A percentile compares a stretch with the other conserved stretches of the same genome.
Evolutionary conservation across 139 green algal genomes (phyloP).

Genomic region (Mesotaenium endlicherianum): DNA sequence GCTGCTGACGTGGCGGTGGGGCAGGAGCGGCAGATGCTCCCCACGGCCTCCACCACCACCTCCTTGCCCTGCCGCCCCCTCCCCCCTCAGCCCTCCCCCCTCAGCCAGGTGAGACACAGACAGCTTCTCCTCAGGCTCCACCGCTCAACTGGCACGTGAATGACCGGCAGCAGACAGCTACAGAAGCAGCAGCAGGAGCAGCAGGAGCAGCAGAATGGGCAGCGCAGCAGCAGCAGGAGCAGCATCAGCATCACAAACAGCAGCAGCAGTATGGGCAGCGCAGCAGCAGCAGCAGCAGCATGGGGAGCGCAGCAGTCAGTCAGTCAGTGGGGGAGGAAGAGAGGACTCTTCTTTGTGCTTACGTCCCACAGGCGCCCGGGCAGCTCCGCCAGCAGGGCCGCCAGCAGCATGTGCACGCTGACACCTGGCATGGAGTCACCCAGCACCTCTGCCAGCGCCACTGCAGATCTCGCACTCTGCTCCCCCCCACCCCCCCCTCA

Average conservation of each 20-base stretch:
- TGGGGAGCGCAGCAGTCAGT: background rate
- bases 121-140: no score
- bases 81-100: no score
- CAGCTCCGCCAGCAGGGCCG: slow-evolving; percentile 3
- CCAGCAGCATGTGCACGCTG: background rate
- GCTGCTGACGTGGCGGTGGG: background rate
- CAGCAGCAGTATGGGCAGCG: no score
- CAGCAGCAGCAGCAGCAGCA: background rate
- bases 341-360: background rate
- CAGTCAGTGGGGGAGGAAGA: background rate
- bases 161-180: no score
- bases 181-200: background rate
- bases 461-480: slow-evolving; percentile 1
- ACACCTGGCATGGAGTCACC: background rate
- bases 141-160: no score
- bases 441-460: slow-evolving; percentile 17
- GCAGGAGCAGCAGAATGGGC: background rate
- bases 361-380: slow-evolving; percentile 36
- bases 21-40: background rate
- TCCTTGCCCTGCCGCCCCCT: slow-evolving; percentile 25
- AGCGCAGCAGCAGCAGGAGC: background rate
- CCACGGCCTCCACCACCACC: background rate
- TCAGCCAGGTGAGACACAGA: no score
- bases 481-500: background rate
- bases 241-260: no score